phyloP scores from a whole-genome alignment of 495 filamentous ascomycete genomes.

The Penicillium waksmanii region DNA sequence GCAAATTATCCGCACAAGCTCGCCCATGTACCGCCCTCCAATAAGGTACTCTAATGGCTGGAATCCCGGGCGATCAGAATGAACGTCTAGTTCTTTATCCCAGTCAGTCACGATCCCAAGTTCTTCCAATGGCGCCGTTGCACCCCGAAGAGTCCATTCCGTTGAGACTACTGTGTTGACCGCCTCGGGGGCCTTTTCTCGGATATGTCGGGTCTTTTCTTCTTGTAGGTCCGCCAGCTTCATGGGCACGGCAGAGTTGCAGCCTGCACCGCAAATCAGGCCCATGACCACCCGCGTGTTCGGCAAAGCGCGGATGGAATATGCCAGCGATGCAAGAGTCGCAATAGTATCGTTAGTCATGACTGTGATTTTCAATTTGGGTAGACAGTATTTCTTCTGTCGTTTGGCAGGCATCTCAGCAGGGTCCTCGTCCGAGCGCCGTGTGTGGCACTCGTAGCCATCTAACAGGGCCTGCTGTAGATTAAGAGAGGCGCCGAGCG shows the following conservation, averaged over 20 bases:
- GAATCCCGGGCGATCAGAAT: constrained; percentile 69
- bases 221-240: constrained; percentile 60
- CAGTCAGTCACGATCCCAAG: constrained; percentile 63
- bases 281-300: constrained; percentile 74
- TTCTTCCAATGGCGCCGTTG: constrained; percentile 60
- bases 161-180: constrained; percentile 71
- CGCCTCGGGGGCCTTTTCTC: constrained; percentile 37
- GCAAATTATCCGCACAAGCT: constrained; percentile 68
- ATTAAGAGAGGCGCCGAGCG: constrained; percentile 66
- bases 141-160: constrained; percentile 75
- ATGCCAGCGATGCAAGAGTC: constrained; percentile 72
- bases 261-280: constrained; percentile 75
- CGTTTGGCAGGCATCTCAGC: constrained; percentile 28
- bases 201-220: constrained; percentile 50
- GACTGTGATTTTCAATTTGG: constrained; percentile 64
- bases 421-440: constrained; percentile 30
- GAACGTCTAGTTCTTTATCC: constrained; percentile 64
- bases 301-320: constrained; percentile 55
- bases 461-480: constrained; percentile 65
- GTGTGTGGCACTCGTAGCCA: constrained; percentile 62
- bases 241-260: constrained; percentile 75
- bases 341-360: constrained; percentile 79
- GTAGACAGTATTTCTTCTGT: constrained; percentile 51
- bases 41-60: constrained; percentile 85
- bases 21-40: constrained; percentile 73